These are phyloP conservation scores for Picochlorum sp. DNA, from an alignment of 139 green algal species.

Conservation along the genomic window DNA sequence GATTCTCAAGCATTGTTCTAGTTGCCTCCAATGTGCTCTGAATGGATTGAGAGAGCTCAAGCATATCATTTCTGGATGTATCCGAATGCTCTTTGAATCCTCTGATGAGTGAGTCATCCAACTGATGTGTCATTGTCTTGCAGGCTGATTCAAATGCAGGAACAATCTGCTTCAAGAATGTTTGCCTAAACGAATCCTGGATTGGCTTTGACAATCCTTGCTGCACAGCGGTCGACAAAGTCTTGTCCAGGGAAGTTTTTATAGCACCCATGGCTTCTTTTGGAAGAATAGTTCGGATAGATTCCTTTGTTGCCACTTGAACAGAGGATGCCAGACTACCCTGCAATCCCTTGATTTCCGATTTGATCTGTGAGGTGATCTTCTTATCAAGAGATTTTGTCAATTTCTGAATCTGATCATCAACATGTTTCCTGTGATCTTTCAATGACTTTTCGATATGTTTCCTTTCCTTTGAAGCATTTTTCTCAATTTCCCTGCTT, in stretches of 20 bases:
- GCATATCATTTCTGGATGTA: constrained; percentile 10
- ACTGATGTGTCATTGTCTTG: constrained; percentile 51
- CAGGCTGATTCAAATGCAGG: constrained; percentile 64
- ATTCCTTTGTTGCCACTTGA: constrained; percentile 13
- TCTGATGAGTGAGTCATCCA: constrained; percentile 50
- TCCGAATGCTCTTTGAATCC: constrained; percentile 57
- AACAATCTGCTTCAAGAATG: constrained; percentile 49
- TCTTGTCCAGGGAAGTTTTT: constrained; percentile 21
- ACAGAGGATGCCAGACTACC: constrained; percentile 10
- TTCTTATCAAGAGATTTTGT: not conserved
- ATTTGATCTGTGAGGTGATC: not conserved
- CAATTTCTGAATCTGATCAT: constrained; percentile 10
- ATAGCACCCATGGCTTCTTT: constrained; percentile 21
- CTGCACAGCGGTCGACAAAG: constrained; percentile 33
- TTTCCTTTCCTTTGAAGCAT: not conserved
- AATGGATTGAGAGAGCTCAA: constrained; percentile 24
- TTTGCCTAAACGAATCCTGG: constrained; percentile 39
- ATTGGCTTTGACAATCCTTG: constrained; percentile 36
- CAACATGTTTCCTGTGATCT: constrained; percentile 10
- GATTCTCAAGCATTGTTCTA: not conserved
- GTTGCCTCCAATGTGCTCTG: constrained; percentile 14
- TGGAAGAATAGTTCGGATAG: constrained; percentile 15
- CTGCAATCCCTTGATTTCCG: constrained; percentile 14
- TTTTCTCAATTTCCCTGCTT: constrained; percentile 1
- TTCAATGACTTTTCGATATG: not conserved